Conservation (phyloP, 2,329 filamentous ascomycete genomes). For the Cladosporium sphaerospermum region DNA sequence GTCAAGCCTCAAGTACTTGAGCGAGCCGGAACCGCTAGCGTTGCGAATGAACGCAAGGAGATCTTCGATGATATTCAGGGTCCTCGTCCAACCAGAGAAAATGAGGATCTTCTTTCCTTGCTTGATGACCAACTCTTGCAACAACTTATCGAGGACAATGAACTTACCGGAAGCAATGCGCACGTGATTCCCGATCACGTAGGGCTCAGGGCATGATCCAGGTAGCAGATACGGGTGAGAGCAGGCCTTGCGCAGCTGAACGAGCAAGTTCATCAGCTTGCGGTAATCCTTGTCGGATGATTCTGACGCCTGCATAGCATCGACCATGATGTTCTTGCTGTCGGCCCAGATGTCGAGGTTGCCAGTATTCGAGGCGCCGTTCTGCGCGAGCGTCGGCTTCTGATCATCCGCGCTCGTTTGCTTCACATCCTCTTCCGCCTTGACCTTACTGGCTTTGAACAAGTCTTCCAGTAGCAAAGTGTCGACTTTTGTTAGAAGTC, state of each 20-base stretch:
- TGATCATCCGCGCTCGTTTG: slow-evolving; percentile 32
- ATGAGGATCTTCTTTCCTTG: slow-evolving; percentile 50
- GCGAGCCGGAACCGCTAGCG: slow-evolving; percentile 29
- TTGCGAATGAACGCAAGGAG: slow-evolving; percentile 42
- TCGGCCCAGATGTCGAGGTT: slow-evolving; percentile 40
- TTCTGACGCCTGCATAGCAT: slow-evolving; percentile 22
- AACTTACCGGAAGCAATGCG: slow-evolving; percentile 51
- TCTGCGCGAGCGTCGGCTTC: neutral
- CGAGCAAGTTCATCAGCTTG: slow-evolving; percentile 48
- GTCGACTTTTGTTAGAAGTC: slow-evolving; percentile 50
- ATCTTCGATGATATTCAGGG: slow-evolving; percentile 48
- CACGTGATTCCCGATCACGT: slow-evolving; percentile 42
- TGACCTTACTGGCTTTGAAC: slow-evolving; percentile 43
- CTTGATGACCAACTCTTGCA: slow-evolving; percentile 44
- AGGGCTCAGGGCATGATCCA: slow-evolving; percentile 40
- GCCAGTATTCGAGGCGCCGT: neutral
- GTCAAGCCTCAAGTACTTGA: slow-evolving; percentile 47
- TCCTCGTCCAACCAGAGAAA: slow-evolving; percentile 50
- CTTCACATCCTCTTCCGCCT: slow-evolving; percentile 36
- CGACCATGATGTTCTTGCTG: slow-evolving; percentile 38
- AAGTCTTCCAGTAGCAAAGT: slow-evolving; percentile 47
- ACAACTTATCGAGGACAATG: slow-evolving; percentile 47
- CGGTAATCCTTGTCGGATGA: slow-evolving; percentile 23
- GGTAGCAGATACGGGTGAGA: slow-evolving; percentile 50
- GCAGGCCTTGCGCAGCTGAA: slow-evolving; percentile 52